Conservation (phyloP, 1,139 yeast species). For the Pichia sp. region DNA sequence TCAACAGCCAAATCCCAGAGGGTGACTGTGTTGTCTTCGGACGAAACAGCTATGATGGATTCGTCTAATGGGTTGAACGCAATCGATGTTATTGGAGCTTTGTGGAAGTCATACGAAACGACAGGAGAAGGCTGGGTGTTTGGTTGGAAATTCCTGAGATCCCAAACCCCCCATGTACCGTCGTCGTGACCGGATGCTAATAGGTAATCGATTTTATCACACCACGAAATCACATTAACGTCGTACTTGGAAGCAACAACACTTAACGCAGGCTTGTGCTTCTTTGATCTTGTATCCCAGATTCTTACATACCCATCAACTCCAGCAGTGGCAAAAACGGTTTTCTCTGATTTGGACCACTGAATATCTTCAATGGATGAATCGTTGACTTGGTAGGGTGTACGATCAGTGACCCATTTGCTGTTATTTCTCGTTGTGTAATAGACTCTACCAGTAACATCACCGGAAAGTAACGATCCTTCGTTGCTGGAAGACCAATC, state of each 20-base stretch:
- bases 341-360: slow-evolving; percentile 89
- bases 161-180: slow-evolving; percentile 98
- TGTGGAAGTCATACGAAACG: slow-evolving; percentile 92
- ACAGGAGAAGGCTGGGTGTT: slow-evolving; percentile 54
- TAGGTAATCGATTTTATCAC: slow-evolving; percentile 76
- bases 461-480: slow-evolving; percentile 87
- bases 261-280: slow-evolving; percentile 84
- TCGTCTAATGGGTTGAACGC: slow-evolving; percentile 95
- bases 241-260: slow-evolving; percentile 81
- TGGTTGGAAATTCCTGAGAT: slow-evolving; percentile 76
- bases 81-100: slow-evolving; percentile 86
- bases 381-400: slow-evolving; percentile 65
- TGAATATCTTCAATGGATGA: slow-evolving; percentile 93
- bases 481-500: slow-evolving; percentile 93
- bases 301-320: slow-evolving; percentile 87
- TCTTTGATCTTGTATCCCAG: slow-evolving; percentile 95
- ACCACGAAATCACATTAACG: slow-evolving; percentile 96
- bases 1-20: slow-evolving; percentile 97
- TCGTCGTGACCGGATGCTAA: slow-evolving; percentile 97
- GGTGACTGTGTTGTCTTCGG: slow-evolving; percentile 95
- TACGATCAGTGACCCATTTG: slow-evolving; percentile 83
- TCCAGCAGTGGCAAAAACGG: slow-evolving; percentile 93
- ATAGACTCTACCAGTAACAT: slow-evolving; percentile 75
- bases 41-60: slow-evolving; percentile 89
- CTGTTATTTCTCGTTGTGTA: slow-evolving; percentile 72